Conservation (phyloP, 1,284 basidiomycete genomes). For the Cutaneotrichosporon cutaneum region DNA sequence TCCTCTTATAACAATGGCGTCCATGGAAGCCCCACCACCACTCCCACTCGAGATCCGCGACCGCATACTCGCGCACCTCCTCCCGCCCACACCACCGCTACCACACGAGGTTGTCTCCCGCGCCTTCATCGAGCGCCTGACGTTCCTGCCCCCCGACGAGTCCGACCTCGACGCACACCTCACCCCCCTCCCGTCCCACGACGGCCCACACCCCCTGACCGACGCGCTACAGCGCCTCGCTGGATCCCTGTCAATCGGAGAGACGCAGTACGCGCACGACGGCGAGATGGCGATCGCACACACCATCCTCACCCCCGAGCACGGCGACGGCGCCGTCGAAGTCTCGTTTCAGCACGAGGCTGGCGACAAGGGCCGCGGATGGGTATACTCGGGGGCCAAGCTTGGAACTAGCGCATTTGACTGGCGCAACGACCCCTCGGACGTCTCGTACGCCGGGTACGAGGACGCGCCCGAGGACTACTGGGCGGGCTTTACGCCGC, state of each 20-base stretch:
- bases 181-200: conserved; percentile 32
- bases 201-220: conserved; percentile 17
- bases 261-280: conserved; percentile 23
- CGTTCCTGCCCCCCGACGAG: conserved; percentile 43
- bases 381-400: conserved; percentile 36
- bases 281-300: conserved; percentile 23
- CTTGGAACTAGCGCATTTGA: conserved; percentile 9
- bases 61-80: conserved; percentile 41
- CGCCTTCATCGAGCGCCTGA: conserved; percentile 40
- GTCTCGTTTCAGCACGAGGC: conserved; percentile 21
- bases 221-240: conserved; percentile 10
- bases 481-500: conserved; percentile 36
- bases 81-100: conserved; percentile 44
- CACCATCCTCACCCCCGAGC: conserved; percentile 10
- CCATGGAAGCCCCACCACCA: conserved; percentile 12
- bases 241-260: conserved; percentile 2
- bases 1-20: not conserved
- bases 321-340: conserved; percentile 10
- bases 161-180: conserved; percentile 43
- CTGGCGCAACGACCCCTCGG: conserved; percentile 14
- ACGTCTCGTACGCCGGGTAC: conserved; percentile 11
- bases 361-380: conserved; percentile 31
- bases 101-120: conserved; percentile 37
- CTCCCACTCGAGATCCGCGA: conserved; percentile 34
- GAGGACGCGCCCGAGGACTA: conserved; percentile 29